These are phyloP conservation scores for Talaromyces piceae DNA, from an alignment of 2,329 filamentous ascomycete genomes.

Conservation along the genomic window DNA sequence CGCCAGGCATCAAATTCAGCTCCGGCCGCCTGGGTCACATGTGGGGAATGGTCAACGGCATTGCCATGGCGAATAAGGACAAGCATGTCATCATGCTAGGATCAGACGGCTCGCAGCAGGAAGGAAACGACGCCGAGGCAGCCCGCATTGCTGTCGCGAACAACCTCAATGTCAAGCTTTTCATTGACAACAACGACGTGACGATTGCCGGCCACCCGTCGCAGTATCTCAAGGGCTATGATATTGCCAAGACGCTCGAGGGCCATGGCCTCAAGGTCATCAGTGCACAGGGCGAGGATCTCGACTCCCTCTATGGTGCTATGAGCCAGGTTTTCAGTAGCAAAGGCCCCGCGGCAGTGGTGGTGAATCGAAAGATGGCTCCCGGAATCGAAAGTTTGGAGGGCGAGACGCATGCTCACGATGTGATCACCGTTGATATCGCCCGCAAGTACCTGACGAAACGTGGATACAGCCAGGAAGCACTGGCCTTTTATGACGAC, in stretches of 20 bases:
- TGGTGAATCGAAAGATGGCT: slow-evolving; percentile 29
- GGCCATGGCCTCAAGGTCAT: slow-evolving; percentile 33
- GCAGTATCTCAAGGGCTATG: slow-evolving; percentile 31
- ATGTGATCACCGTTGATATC: slow-evolving; percentile 31
- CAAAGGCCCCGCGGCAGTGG: slow-evolving; percentile 27
- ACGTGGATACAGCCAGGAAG: slow-evolving; percentile 27
- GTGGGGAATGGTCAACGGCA: slow-evolving; percentile 34
- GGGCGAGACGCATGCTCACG: slow-evolving; percentile 29
- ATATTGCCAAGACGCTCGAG: slow-evolving; percentile 24
- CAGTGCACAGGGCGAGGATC: slow-evolving; percentile 28
- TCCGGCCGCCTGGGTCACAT: slow-evolving; percentile 35
- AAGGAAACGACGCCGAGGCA: slow-evolving; percentile 36
- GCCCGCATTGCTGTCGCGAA: slow-evolving; percentile 31
- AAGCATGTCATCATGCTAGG: slow-evolving; percentile 32
- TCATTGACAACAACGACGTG: slow-evolving; percentile 36
- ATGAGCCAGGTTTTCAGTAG: slow-evolving; percentile 25
- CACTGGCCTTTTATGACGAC: slow-evolving; percentile 29
- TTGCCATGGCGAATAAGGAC: slow-evolving; percentile 29
- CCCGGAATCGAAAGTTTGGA: slow-evolving; percentile 31
- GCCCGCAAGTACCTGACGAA: slow-evolving; percentile 31
- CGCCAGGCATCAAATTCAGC: slow-evolving; percentile 34
- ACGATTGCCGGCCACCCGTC: slow-evolving; percentile 36
- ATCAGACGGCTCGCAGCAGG: slow-evolving; percentile 36
- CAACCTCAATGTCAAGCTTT: slow-evolving; percentile 32
- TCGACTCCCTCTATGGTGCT: slow-evolving; percentile 29